These are phyloP conservation scores for Syncephalis fuscata DNA, from an alignment of 371 early-diverging fungal species.

Conservation along the genomic window DNA sequence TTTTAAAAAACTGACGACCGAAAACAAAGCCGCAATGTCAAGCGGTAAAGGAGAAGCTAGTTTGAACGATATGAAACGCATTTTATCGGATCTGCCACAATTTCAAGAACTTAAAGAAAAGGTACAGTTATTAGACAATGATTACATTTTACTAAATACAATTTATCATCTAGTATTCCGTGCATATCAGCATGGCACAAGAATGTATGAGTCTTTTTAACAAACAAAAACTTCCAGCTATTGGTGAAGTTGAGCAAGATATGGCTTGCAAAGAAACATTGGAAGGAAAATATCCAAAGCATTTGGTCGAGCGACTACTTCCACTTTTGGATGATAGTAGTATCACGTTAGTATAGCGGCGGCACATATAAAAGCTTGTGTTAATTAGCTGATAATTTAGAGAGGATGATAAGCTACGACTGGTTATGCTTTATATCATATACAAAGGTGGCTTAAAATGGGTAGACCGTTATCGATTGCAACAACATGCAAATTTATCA, in stretches of 20 bases:
- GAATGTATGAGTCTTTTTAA: conserved; percentile 73
- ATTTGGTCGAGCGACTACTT: conserved; percentile 58
- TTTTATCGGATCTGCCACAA: conserved; percentile 77
- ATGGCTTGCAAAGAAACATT: conserved; percentile 19
- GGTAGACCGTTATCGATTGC: conserved; percentile 45
- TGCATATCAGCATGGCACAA: conserved; percentile 82
- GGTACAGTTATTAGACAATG: conserved; percentile 11
- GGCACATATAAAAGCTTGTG: too few species aligned
- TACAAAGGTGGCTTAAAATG: conserved; percentile 40
- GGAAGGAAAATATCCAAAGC: conserved; percentile 54
- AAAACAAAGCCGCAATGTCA: conserved; percentile 21
- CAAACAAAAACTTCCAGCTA: conserved; percentile 39
- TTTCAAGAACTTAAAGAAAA: conserved; percentile 81
- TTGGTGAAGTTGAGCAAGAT: conserved; percentile 67
- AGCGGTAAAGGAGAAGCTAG: conserved; percentile 24
- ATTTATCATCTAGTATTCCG: conserved; percentile 46
- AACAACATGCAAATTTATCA: conserved; percentile 55
- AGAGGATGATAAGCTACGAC: conserved; percentile 61
- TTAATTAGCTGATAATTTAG: conserved; percentile 10
- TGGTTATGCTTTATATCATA: conserved; percentile 72
- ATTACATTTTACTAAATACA: background rate
- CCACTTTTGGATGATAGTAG: conserved; percentile 17
- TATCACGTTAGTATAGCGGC: conserved; percentile 1
- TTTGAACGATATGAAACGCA: conserved; percentile 76
- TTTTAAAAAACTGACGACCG: conserved; percentile 58